Evolutionary conservation across 2,329 filamentous ascomycete genomes (phyloP), one percentile per base, ranked within the genome.

Genomic region (Zarea fungicola): DNA sequence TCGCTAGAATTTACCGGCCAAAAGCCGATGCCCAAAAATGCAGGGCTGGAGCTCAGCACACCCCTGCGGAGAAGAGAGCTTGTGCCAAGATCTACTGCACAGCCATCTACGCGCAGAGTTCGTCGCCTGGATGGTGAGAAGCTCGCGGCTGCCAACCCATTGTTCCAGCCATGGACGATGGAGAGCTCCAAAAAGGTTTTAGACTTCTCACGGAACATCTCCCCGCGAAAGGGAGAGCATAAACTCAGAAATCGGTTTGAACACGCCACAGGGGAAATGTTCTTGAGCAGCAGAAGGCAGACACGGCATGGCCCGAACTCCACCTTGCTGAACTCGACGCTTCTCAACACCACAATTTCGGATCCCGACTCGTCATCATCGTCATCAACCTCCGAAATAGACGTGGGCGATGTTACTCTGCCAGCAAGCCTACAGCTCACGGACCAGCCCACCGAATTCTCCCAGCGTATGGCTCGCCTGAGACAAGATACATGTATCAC

Each of bases 161-260:
- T 68, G 6, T 61, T 68, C 13, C 60, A 63, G 41, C 61, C 54
- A 49, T 67, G 64, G 62, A 61, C 55, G 41, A 55, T 55, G 1
- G 55, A 59, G 18, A 49, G 48, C 23, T 34, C 48, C 54, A 60
- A 41, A 44, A 52, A 22, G 49, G 52, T 42, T 50, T 25, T 42
- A 25, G 52, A 43, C 25, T 51, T 48, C 21, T 40, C 49, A 9
- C 37, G 37, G 25, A 44, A 42, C 19, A 37, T 46, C 18, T 51
- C 49, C 2, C 49, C 49, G 10, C 36, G 39, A 14, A 51, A 51
- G 42, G 34, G 23, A 9, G 41, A 48, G 16, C 29, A 5, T 22
- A 48, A 26, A 13, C n/a, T 7, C 7, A 41, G 16, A 28, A n/a
- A 10, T 13, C 16, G 34, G 4, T 22, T 6, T 6, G 34, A 39